Base-by-base conservation (phyloP, 208 protist genomes). In the Perkinsela sp. region DNA sequence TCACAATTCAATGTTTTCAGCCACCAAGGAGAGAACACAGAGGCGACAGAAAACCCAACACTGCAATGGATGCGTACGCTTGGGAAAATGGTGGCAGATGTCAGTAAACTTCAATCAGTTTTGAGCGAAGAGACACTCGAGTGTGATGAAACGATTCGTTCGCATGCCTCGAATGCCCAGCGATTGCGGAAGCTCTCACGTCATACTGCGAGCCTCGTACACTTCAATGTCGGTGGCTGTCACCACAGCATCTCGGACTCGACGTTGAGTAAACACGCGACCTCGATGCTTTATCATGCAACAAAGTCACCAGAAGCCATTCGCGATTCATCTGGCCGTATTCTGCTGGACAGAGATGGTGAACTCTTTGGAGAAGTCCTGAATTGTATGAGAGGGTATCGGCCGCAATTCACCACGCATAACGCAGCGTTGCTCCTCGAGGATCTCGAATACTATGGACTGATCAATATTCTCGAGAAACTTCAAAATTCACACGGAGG, bases 371-470 rank as follows among this genome's bases (percentile, higher is more conserved):
- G 66, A 67, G 16, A 67, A 16, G 29, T 67, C 13, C 66, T 67
- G 13, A 67, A 67, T 28, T 2, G 15, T 2, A 13, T 67, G 15
- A 32, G 83, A 89, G 70, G 73, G 72, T 31, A 77, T 48, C 28
- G 73, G 78, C 13, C 74, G 76, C 28, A 74, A 89, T 31, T 66
- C 73, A 2, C 75, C 83, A 65, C 78, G 89, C 57, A 76, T 77
- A 68, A 71, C 78, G 31, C 70, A 70, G 69, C 76, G 67, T 32
- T 86, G 32, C 70, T 68, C 29, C 79, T 79, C 68, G 40, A 57
- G 13, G 40, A 57, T 57, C 74, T 92, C 13, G 79, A 78, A 40
- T 68, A 79, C 31, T 84, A 92, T 67, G 86, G 83, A 2, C 74
- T 90, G 28, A 70, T 70, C 0, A 74, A 75, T 0, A 72, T 92